Percentiles rank a stretch among this genome's conserved stretches.
phyloP scores from a whole-genome alignment of 306 rosid genomes.

The Vigna nakashimae region DNA sequence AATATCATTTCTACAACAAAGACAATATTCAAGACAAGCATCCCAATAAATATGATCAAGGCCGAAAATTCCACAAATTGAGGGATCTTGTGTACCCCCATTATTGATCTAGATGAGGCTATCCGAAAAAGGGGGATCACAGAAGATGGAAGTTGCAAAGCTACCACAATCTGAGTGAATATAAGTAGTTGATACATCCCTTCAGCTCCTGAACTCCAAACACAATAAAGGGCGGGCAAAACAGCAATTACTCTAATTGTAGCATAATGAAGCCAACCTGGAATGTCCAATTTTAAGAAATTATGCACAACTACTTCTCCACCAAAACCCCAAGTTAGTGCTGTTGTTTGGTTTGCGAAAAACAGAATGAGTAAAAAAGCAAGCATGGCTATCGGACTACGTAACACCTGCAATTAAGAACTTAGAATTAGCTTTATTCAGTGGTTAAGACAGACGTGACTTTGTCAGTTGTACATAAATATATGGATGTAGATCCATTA shows the following conservation, averaged over 20 bases:
- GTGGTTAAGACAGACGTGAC: constrained; percentile 20
- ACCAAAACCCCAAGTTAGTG: constrained; percentile 81
- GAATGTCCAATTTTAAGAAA: constrained; percentile 83
- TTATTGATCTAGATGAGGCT: constrained; percentile 82
- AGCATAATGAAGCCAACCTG: constrained; percentile 93
- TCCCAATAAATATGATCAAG: constrained; percentile 68
- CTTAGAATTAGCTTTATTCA: constrained; percentile 36
- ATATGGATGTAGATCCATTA: constrained; percentile 30
- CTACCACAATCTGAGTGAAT: constrained; percentile 82
- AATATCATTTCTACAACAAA: constrained; percentile 85
- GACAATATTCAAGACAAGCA: constrained; percentile 76
- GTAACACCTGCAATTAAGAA: constrained; percentile 65
- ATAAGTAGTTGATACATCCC: constrained; percentile 88
- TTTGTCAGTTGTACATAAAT: constrained; percentile 16
- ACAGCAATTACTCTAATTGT: constrained; percentile 82
- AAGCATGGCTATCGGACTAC: constrained; percentile 67
- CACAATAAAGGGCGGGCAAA: constrained; percentile 88
- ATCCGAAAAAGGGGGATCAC: constrained; percentile 90
- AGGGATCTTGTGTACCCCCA: constrained; percentile 82
- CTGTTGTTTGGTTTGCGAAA: constrained; percentile 74
- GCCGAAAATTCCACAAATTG: constrained; percentile 73
- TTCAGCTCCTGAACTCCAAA: constrained; percentile 92
- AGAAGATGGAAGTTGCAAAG: constrained; percentile 87
- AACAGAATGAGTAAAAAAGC: constrained; percentile 68
- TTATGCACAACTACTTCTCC: constrained; percentile 75